A percentile compares a stretch with the other conserved stretches of the same genome.
These are phyloP conservation scores for Dendrobium huoshanense DNA, from an alignment of 106 monocot genomes.

Conservation along the genomic window DNA sequence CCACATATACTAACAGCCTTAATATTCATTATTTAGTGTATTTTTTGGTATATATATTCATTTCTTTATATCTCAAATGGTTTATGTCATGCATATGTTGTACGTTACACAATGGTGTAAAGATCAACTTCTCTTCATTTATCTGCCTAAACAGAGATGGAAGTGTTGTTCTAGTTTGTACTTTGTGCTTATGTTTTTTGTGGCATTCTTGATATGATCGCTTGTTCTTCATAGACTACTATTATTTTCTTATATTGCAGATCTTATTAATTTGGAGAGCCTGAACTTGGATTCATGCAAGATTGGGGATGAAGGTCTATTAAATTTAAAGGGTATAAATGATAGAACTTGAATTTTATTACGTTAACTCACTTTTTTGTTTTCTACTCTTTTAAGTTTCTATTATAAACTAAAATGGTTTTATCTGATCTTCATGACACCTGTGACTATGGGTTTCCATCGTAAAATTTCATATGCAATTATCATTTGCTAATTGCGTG, in stretches of 20 bases:
- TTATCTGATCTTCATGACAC: not conserved
- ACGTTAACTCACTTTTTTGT: not conserved
- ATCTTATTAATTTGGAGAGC: slow-evolving; percentile 75
- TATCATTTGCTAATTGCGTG: not conserved
- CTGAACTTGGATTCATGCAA: slow-evolving; percentile 92
- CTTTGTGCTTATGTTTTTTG: not conserved
- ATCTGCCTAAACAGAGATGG: not conserved
- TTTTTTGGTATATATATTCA: too few species aligned
- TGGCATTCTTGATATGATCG: not conserved
- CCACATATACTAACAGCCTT: too few species aligned
- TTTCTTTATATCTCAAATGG: too few species aligned
- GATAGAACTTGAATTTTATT: not conserved
- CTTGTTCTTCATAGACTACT: not conserved
- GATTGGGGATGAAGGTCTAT: slow-evolving; percentile 82
- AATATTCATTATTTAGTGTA: too few species aligned
- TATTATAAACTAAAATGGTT: not conserved
- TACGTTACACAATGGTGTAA: too few species aligned
- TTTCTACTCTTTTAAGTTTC: not conserved
- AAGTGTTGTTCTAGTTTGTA: not conserved
- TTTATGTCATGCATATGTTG: too few species aligned
- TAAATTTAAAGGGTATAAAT: slow-evolving; percentile 63
- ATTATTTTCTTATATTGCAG: slow-evolving; percentile 27
- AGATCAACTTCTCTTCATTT: too few species aligned
- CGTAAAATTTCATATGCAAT: not conserved
- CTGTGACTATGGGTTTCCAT: not conserved